phyloP scores from a whole-genome alignment of 768 basidiomycete genomes.

The Leccinum subgranulosum region DNA sequence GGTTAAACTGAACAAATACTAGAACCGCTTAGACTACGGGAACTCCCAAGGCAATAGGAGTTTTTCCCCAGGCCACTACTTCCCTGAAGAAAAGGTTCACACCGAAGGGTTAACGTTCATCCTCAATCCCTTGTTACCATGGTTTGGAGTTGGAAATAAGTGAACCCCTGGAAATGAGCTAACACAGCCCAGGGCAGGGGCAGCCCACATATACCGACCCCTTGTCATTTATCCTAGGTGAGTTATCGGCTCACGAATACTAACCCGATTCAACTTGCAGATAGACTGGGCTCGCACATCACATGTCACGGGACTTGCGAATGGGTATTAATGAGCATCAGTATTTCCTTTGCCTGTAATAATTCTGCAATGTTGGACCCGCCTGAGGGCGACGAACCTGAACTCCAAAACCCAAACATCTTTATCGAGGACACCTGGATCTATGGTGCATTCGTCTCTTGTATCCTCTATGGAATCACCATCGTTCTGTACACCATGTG shows the following conservation, averaged over 20 bases:
- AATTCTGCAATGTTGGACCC: slow-evolving; percentile 15
- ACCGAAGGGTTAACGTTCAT: not conserved
- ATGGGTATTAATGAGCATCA: not conserved
- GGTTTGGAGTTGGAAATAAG: no score
- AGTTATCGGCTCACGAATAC: not conserved
- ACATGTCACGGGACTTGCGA: no score
- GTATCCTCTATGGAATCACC: slow-evolving; percentile 28
- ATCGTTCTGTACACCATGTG: slow-evolving; percentile 27
- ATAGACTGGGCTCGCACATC: not conserved
- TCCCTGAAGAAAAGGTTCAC: not conserved
- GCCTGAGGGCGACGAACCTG: not conserved
- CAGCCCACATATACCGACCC: not conserved
- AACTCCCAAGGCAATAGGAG: no score
- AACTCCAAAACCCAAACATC: slow-evolving; percentile 7
- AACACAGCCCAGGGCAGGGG: not conserved
- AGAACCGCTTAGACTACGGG: no score
- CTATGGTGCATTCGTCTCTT: slow-evolving; percentile 28
- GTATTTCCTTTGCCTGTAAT: not conserved
- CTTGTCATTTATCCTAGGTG: no score
- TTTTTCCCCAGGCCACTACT: not conserved
- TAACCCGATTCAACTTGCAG: not conserved
- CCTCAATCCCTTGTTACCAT: no score
- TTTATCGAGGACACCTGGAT: slow-evolving; percentile 29
- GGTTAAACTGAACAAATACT: no score
- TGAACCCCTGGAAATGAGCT: not conserved